Evolutionary conservation across 768 basidiomycete genomes (phyloP).

Genomic region (Polyporus arcularius): DNA sequence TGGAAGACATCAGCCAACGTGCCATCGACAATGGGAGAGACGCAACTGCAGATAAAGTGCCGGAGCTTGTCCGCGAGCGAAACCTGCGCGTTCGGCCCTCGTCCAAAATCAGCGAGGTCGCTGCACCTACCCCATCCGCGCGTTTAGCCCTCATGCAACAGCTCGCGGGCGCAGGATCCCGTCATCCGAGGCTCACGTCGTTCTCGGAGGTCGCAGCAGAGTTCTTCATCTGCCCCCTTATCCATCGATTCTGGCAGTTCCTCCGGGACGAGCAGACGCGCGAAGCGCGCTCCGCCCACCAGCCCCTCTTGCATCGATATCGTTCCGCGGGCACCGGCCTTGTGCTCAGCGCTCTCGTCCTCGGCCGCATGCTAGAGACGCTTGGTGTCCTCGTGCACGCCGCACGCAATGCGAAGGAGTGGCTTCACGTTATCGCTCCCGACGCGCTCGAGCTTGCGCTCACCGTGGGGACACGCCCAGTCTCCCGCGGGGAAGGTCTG

Average conservation of each 20-base stretch:
- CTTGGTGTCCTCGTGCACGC: constrained; percentile 82
- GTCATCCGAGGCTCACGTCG: constrained; percentile 30
- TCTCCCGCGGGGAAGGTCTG: constrained; percentile 43
- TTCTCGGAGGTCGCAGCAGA: constrained; percentile 82
- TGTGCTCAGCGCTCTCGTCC: constrained; percentile 74
- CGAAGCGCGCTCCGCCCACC: constrained; percentile 66
- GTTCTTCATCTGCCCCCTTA: constrained; percentile 84
- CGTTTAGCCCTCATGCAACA: constrained; percentile 8
- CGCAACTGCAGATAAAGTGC: constrained; percentile 53
- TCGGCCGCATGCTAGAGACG: constrained; percentile 76
- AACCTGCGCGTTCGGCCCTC: constrained; percentile 63
- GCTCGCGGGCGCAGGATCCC: constrained; percentile 14
- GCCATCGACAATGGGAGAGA: constrained; percentile 66
- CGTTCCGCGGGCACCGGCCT: constrained; percentile 79
- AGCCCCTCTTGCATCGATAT: constrained; percentile 57
- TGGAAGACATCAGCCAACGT: constrained; percentile 61
- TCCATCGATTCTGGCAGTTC: constrained; percentile 96
- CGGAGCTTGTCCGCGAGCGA: constrained; percentile 71
- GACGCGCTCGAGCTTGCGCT: constrained; percentile 83
- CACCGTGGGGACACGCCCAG: constrained; percentile 68
- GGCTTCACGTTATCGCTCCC: constrained; percentile 79
- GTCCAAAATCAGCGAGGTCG: constrained; percentile 47
- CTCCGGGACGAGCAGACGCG: constrained; percentile 81
- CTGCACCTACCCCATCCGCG: constrained; percentile 10
- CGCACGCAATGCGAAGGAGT: constrained; percentile 76